Evolutionary conservation across 306 rosid genomes (phyloP).

Genomic region (Prunus dulcis): DNA sequence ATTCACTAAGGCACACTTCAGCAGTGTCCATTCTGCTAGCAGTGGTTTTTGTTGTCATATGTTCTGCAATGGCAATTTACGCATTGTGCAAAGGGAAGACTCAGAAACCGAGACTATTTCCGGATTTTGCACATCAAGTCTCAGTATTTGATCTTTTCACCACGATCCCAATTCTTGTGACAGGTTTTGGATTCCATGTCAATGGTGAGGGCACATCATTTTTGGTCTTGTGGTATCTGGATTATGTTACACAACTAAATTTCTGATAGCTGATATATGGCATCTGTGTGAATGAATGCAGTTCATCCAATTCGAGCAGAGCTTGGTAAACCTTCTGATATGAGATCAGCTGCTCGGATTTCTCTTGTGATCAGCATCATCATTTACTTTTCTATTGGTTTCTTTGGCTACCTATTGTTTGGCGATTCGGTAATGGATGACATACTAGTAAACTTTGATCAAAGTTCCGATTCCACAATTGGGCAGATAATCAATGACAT

Average conservation of each 20-base stretch:
- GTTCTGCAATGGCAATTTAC: conserved; percentile 56
- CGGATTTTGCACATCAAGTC: conserved; percentile 44
- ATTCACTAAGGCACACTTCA: conserved; percentile 61
- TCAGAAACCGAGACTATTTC: conserved; percentile 35
- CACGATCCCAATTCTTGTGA: conserved; percentile 49
- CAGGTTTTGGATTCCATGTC: conserved; percentile 57
- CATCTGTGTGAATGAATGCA: conserved; percentile 27
- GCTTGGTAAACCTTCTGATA: conserved; percentile 39
- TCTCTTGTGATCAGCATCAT: conserved; percentile 35
- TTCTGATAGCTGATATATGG: conserved; percentile 10
- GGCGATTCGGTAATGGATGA: conserved; percentile 53
- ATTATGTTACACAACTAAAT: neutral
- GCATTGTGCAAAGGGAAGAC: conserved; percentile 44
- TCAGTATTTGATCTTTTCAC: conserved; percentile 53
- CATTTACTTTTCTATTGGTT: conserved; percentile 53
- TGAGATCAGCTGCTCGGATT: conserved; percentile 36
- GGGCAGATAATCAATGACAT: conserved; percentile 41
- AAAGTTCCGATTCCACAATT: conserved; percentile 18
- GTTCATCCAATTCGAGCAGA: conserved; percentile 74
- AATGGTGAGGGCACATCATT: conserved; percentile 33
- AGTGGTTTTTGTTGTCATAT: conserved; percentile 43
- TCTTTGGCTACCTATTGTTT: conserved; percentile 56
- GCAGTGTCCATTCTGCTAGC: conserved; percentile 55
- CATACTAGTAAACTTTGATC: conserved; percentile 56
- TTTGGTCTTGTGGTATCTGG: neutral